Base-by-base conservation (phyloP, 345 rosid genomes). In the Euphorbia pulcherrima region DNA sequence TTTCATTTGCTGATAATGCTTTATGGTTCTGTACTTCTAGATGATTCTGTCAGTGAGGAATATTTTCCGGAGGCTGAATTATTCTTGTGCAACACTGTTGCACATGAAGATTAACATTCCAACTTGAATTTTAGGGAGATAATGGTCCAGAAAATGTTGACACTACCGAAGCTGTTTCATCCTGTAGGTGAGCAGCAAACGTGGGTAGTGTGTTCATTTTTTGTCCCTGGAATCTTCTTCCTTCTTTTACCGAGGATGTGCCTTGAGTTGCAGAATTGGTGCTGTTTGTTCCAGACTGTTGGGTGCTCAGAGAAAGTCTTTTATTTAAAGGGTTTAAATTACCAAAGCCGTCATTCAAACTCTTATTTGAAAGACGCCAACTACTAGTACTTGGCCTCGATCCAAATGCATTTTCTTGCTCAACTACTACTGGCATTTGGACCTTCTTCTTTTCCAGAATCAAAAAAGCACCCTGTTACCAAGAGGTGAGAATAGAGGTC, bases 121-220 rank as follows among this genome's bases (percentile, higher is more conserved):
- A 67, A 67, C 37, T 53, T n/a, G 61, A 60, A 33, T 39, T 69
- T 81, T 73, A 83, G 72, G 94, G 97, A 70, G 94, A 88, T 65
- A 83, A 16, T 58, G 95, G 90, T 50, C 95, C 88, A 1, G 98
- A 84, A 83, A 81, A 81, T 64, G 90, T 77, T 23, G 90, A 88
- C 60, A 90, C 86, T 71, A 80, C 87, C n/a, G 88, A 93, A 74
- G 87, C 88, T 60, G 90, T 82, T 82, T 88, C 93, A 70, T 88
- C 87, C 76, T 78, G 76, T 72, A 74, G 77, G 60, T 75, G 80
- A 68, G 84, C 72, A 60, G 77, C 67, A 60, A 78, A 65, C 29
- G 68, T 79, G 23, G 80, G 79, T 30, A 72, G 77, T 56, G 75
- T 62, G 63, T 69, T 64, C 72, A 11, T 65, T 75, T 76, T 85